These are phyloP conservation scores for Fusarium devonianum DNA, from an alignment of 2,329 filamentous ascomycete species.

Conservation along the genomic window DNA sequence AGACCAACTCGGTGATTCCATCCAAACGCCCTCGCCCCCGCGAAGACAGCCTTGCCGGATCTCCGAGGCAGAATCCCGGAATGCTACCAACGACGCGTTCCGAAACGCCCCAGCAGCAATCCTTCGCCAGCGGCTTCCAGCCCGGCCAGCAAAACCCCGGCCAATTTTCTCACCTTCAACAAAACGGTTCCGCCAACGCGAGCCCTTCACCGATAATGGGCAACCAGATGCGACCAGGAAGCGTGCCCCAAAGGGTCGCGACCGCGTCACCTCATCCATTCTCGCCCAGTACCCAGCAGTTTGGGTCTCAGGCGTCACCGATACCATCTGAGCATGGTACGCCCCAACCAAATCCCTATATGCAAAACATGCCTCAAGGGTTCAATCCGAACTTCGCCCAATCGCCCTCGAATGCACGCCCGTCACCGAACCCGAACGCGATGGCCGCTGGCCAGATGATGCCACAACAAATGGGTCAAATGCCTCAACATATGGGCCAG, in stretches of 20 bases:
- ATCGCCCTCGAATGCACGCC: conserved; percentile 62
- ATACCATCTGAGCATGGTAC: conserved; percentile 79
- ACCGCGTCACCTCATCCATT: conserved; percentile 94
- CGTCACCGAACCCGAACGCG: conserved; percentile 62
- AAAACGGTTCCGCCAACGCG: conserved; percentile 80
- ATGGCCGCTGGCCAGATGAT: conserved; percentile 63
- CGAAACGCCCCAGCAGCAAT: conserved; percentile 85
- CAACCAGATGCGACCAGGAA: conserved; percentile 76
- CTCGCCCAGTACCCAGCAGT: conserved; percentile 77
- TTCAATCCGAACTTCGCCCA: conserved; percentile 67
- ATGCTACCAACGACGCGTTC: conserved; percentile 85
- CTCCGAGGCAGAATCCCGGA: conserved; percentile 76
- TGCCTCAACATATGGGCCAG: conserved; percentile 56
- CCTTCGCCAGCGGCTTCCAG: conserved; percentile 75
- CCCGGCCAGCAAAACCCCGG: conserved; percentile 67
- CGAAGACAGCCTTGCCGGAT: conserved; percentile 85
- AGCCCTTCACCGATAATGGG: conserved; percentile 94
- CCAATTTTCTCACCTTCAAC: conserved; percentile 83
- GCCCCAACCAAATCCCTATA: conserved; percentile 75
- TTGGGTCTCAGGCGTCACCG: conserved; percentile 75
- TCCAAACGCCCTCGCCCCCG: conserved; percentile 84
- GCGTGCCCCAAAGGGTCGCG: conserved; percentile 80
- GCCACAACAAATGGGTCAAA: conserved; percentile 58
- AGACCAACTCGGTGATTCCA: conserved; percentile 85
- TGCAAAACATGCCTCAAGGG: conserved; percentile 65